Percentiles rank a stretch among this genome's conserved stretches.
These are phyloP conservation scores for Vaccinium macrocarpon DNA, from an alignment of 148 eudicot genomes.

Conservation along the genomic window DNA sequence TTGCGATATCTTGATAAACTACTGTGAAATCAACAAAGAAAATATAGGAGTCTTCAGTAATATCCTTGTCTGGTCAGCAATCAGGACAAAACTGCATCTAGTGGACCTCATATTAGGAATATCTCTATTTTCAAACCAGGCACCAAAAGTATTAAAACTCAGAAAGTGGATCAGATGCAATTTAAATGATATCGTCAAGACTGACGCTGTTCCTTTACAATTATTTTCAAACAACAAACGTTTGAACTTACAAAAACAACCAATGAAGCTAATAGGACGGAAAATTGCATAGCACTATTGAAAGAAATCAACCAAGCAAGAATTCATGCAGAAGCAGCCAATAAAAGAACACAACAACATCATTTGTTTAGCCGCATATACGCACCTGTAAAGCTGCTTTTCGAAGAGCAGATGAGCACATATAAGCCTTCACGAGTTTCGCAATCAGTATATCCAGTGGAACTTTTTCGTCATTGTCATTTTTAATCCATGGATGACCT, in stretches of 20 bases:
- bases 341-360: background rate
- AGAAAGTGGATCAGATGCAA: background rate
- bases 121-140: background rate
- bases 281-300: background rate
- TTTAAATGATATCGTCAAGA: background rate
- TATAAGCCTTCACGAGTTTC: conserved; percentile 72
- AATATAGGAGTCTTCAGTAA: background rate
- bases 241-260: background rate
- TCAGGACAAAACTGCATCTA: background rate
- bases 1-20: background rate
- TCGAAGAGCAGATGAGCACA: conserved; percentile 85
- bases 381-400: conserved; percentile 90
- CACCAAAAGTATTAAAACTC: background rate
- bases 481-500: conserved; percentile 95
- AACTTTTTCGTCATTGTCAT: conserved; percentile 45
- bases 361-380: conserved; percentile 9
- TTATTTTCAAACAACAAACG: background rate
- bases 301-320: background rate
- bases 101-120: background rate
- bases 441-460: conserved; percentile 73
- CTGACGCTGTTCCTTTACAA: background rate
- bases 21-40: background rate
- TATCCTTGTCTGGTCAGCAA: background rate
- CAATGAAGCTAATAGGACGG: background rate
- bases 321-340: background rate